Evolutionary conservation across 345 rosid species (phyloP).

Genomic region (Turritis glabra): DNA sequence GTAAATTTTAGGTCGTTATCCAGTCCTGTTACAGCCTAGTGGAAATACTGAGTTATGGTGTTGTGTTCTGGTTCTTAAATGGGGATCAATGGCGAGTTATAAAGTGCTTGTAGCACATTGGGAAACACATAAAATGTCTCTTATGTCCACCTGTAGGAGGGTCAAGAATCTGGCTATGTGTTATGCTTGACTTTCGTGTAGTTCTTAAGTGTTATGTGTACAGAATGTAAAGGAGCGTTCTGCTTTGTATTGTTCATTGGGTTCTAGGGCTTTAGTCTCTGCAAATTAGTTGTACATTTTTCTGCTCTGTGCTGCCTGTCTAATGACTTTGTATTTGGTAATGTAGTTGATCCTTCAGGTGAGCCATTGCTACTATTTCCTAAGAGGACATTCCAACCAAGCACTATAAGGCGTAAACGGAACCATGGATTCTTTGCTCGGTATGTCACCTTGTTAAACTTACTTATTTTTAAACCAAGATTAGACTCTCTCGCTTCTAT

Average conservation of each 20-base stretch:
- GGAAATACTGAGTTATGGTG: background rate
- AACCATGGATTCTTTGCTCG: slow-evolving; percentile 92
- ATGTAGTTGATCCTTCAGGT: slow-evolving; percentile 61
- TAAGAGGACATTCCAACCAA: slow-evolving; percentile 92
- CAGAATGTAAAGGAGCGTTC: background rate
- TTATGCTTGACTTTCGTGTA: background rate
- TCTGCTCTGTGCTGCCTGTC: background rate
- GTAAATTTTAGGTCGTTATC: background rate
- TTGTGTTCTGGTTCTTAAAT: slow-evolving; percentile 12
- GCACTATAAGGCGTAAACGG: slow-evolving; percentile 79
- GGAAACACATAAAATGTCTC: background rate
- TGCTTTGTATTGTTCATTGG: background rate
- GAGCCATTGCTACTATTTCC: slow-evolving; percentile 78
- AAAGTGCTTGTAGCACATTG: background rate
- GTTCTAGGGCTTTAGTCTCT: background rate
- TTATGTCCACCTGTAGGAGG: background rate
- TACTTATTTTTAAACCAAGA: too few species aligned
- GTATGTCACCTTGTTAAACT: too few species aligned
- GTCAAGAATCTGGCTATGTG: background rate
- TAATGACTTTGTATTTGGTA: slow-evolving; percentile 8
- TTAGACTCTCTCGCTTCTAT: too few species aligned
- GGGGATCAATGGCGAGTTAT: background rate
- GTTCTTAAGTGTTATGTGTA: background rate
- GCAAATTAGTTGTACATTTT: slow-evolving; percentile 1
- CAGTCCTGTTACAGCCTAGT: background rate